Conservation (phyloP, 1,139 yeast genomes). For the Wickerhamomyces sp. region DNA sequence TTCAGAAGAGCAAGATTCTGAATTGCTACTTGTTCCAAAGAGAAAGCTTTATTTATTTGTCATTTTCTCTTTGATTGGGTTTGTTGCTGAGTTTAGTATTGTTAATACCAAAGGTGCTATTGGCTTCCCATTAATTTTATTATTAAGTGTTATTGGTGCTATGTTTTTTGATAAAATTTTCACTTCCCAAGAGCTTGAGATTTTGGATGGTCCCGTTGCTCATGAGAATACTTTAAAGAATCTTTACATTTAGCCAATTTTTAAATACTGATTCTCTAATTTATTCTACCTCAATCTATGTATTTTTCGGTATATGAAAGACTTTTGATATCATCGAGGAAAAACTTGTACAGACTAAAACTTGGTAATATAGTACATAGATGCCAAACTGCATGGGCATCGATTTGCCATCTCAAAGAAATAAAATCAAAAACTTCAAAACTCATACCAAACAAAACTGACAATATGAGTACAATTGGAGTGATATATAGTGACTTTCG, state of each 20-base stretch:
- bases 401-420: constrained; percentile 63
- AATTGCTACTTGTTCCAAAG: constrained; percentile 31
- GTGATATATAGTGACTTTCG: constrained; percentile 28
- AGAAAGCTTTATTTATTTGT: constrained; percentile 57
- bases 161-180: constrained; percentile 57
- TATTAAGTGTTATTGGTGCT: constrained; percentile 63
- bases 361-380: constrained; percentile 66
- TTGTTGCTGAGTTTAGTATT: constrained; percentile 77
- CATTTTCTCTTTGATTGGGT: constrained; percentile 57
- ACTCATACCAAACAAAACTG: constrained; percentile 71
- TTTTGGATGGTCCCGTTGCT: constrained; percentile 53
- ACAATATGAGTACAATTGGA: constrained; percentile 47
- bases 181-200: constrained; percentile 52
- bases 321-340: constrained; percentile 27
- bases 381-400: constrained; percentile 96
- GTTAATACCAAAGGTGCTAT: constrained; percentile 88
- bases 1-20: constrained; percentile 43
- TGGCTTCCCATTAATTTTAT: constrained; percentile 86
- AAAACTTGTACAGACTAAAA: constrained; percentile 32
- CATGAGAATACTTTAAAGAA: constrained; percentile 33
- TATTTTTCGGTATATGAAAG: constrained; percentile 8
- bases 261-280: background rate
- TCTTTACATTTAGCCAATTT: constrained; percentile 8
- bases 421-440: constrained; percentile 89
- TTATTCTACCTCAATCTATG: constrained; percentile 7